A percentile compares a stretch with the other conserved stretches of the same genome.
These are phyloP conservation scores for Kockiozyma suomiensis DNA, from an alignment of 805 yeast species.

Conservation along the genomic window DNA sequence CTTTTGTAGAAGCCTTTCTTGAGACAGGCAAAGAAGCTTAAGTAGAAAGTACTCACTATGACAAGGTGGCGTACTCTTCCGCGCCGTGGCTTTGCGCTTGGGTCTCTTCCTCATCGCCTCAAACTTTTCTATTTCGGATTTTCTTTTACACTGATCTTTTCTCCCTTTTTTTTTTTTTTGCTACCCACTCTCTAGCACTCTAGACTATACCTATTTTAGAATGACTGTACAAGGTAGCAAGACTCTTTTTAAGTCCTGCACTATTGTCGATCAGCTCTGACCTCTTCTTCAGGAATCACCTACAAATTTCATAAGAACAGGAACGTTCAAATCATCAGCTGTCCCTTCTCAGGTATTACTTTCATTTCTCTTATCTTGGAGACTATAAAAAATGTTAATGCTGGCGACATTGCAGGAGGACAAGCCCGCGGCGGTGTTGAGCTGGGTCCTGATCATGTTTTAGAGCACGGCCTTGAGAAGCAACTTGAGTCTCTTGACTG, in stretches of 20 bases:
- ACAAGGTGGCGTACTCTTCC: slow-evolving; percentile 6
- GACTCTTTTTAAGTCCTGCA: neutral
- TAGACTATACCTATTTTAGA: neutral
- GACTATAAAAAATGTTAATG: no score
- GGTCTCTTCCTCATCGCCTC: no score
- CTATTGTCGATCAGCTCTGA: neutral
- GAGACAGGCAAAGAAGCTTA: no score
- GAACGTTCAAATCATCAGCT: slow-evolving; percentile 71
- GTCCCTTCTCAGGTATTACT: slow-evolving; percentile 69
- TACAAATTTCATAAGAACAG: slow-evolving; percentile 55
- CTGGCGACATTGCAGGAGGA: no score
- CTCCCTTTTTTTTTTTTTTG: neutral
- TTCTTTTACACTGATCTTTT: no score
- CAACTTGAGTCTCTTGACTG: slow-evolving; percentile 74
- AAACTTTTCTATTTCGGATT: no score
- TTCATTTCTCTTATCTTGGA: neutral
- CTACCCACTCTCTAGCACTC: neutral
- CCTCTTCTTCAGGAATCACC: neutral
- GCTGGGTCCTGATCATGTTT: slow-evolving; percentile 81
- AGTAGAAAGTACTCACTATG: no score
- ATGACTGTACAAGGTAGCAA: slow-evolving; percentile 5
- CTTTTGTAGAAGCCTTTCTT: no score
- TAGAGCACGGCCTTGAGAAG: slow-evolving; percentile 67
- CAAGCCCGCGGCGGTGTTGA: slow-evolving; percentile 95
- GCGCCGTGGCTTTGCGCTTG: slow-evolving; percentile 14